Evolutionary conservation across 2,329 filamentous ascomycete genomes (phyloP).

Genomic region (Cordyceps javanica): DNA sequence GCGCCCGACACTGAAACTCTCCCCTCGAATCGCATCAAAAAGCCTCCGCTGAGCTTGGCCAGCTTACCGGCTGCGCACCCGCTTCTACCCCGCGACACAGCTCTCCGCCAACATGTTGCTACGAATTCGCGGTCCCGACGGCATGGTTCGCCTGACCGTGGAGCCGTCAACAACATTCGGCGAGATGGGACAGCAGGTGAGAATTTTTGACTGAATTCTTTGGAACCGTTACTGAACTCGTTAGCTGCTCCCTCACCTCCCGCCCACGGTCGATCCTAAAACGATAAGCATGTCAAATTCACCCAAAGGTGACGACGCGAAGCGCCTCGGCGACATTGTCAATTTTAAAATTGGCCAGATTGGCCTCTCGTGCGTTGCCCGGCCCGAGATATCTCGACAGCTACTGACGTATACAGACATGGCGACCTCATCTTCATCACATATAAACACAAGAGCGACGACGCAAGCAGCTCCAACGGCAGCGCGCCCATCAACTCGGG

Average conservation of each 20-base stretch:
- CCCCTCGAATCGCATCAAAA: no score
- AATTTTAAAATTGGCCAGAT: conserved; percentile 51
- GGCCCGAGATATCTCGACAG: conserved; percentile 15
- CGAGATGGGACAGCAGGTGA: conserved; percentile 49
- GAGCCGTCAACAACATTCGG: conserved; percentile 68
- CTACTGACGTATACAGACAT: conserved; percentile 50
- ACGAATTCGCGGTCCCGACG: conserved; percentile 83
- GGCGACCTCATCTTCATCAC: conserved; percentile 86
- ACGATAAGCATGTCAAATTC: conserved; percentile 58
- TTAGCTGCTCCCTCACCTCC: conserved; percentile 54
- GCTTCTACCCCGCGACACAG: neutral
- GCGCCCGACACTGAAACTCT: neutral
- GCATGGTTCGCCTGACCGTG: conserved; percentile 80
- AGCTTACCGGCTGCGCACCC: neutral
- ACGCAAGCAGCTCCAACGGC: conserved; percentile 27
- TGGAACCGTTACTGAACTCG: conserved; percentile 14
- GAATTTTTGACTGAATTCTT: conserved; percentile 7
- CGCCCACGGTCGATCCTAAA: conserved; percentile 53
- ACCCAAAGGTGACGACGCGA: conserved; percentile 52
- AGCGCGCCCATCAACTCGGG: conserved; percentile 46
- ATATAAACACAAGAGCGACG: conserved; percentile 57
- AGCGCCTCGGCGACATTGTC: conserved; percentile 52
- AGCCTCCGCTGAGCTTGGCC: neutral
- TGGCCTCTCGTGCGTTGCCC: conserved; percentile 46
- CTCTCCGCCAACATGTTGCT: conserved; percentile 59